Evolutionary conservation across 352 stramenopile genomes (phyloP), one percentile per base, ranked within the genome.

Genomic region (Elongisporangium prolatum): DNA sequence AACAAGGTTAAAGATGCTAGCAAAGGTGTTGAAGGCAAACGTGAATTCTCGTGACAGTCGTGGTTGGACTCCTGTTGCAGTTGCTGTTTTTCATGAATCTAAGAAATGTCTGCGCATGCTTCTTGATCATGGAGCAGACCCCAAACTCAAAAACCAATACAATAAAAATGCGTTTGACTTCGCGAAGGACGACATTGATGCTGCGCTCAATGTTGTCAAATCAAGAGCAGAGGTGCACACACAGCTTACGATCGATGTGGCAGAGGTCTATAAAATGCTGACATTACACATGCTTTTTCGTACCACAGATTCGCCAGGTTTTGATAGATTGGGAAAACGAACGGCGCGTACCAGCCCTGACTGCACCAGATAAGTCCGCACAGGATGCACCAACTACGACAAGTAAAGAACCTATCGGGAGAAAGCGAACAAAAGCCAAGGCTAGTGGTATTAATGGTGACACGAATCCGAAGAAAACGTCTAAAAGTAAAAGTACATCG

Each of bases 141-240:
- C 89, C 8, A 85, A 69, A 28, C 68, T 96, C 4, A 94, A 93
- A 59, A 96, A 95, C 34, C 80, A 89, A 54, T 96, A 96, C 75
- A 94, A 95, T 67, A 96, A 96, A 59, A 93, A 82, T 50, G 86
- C 87, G 0, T 96, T 89, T 48, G 89, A 96, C 60, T 83, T 96
- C 34, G 89, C 89, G 2, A 88, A 96, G 58, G 89, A 97, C 52
- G 84, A 96, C 20, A 56, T 96, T 17, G 89, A 97, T 49, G 87
- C 88, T 3, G 88, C 87, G 5, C 67, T 82, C 11, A 91, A 91
- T 53, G 74, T 97, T 2, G 74, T 95, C 40, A 93, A 88, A 54
- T 89, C 78, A 10, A 67, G 67, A 55, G 72, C 68, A 2, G 83
- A 92, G 71, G 75, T 89, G 13, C 5, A 22, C 21, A 18, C 18